These are phyloP conservation scores for Fusarium beomiforme DNA, from an alignment of 2,329 filamentous ascomycete species.

Conservation along the genomic window DNA sequence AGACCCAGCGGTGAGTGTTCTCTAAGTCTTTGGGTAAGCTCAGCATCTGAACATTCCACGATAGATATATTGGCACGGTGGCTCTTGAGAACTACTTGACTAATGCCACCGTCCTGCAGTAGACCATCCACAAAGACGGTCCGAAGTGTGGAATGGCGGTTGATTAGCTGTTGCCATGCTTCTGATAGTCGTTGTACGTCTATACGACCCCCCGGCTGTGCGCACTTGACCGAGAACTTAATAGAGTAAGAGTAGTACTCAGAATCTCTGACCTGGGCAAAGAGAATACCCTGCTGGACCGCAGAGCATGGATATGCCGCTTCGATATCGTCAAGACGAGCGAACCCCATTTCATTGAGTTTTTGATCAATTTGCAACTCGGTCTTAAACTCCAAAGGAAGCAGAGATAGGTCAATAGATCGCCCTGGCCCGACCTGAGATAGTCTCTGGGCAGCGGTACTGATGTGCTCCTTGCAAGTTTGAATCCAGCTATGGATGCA, in stretches of 20 bases:
- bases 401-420: slow-evolving; percentile 2
- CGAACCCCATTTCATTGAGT: not conserved
- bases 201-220: not conserved
- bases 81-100: slow-evolving; percentile 35
- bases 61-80: not conserved
- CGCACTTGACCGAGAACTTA: slow-evolving; percentile 8
- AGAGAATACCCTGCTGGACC: slow-evolving; percentile 36
- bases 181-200: slow-evolving; percentile 9
- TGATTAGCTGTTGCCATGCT: slow-evolving; percentile 35
- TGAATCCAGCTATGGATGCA: not conserved
- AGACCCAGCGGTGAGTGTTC: not conserved
- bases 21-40: not conserved
- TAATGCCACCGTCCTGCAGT: slow-evolving; percentile 7
- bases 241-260: slow-evolving; percentile 36
- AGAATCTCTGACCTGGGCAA: slow-evolving; percentile 31
- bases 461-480: not conserved
- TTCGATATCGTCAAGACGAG: slow-evolving; percentile 1
- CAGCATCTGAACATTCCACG: not conserved
- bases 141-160: slow-evolving; percentile 37
- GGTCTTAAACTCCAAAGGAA: slow-evolving; percentile 7
- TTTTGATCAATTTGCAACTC: not conserved
- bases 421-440: not conserved
- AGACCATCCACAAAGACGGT: slow-evolving; percentile 33
- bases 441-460: not conserved
- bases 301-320: slow-evolving; percentile 34